phyloP scores from a whole-genome alignment of 495 filamentous ascomycete genomes.

The Neurospora sp. region DNA sequence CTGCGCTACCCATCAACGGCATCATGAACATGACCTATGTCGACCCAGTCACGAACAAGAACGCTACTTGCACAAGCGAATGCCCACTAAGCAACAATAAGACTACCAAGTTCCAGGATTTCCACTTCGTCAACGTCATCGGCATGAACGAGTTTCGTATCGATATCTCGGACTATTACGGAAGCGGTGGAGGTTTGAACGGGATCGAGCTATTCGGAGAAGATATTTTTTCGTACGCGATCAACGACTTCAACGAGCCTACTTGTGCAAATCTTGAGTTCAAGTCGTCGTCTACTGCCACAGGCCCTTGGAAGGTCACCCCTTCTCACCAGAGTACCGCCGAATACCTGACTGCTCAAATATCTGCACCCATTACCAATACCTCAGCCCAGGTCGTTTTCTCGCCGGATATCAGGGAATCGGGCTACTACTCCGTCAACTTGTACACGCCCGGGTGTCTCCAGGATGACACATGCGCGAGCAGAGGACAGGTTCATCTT shows the following conservation, averaged over 20 bases:
- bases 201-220: constrained; percentile 88
- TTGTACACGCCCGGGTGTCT: constrained; percentile 86
- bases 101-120: constrained; percentile 67
- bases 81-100: constrained; percentile 69
- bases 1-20: constrained; percentile 70
- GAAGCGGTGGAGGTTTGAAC: constrained; percentile 72
- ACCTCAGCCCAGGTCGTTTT: constrained; percentile 62
- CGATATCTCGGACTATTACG: constrained; percentile 79
- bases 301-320: constrained; percentile 63
- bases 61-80: constrained; percentile 58
- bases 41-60: constrained; percentile 56
- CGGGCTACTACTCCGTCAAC: constrained; percentile 79
- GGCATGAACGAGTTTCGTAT: constrained; percentile 85
- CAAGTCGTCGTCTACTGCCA: constrained; percentile 53
- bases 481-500: constrained; percentile 69
- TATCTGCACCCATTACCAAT: constrained; percentile 42
- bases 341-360: constrained; percentile 62
- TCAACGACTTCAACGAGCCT: constrained; percentile 82
- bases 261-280: constrained; percentile 57
- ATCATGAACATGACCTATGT: constrained; percentile 95
- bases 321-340: constrained; percentile 53
- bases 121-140: constrained; percentile 75
- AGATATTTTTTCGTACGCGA: constrained; percentile 74
- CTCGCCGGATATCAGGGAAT: constrained; percentile 73
- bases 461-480: constrained; percentile 64